Evolutionary conservation across 768 basidiomycete species (phyloP).

Genomic region (Russula abietina): DNA sequence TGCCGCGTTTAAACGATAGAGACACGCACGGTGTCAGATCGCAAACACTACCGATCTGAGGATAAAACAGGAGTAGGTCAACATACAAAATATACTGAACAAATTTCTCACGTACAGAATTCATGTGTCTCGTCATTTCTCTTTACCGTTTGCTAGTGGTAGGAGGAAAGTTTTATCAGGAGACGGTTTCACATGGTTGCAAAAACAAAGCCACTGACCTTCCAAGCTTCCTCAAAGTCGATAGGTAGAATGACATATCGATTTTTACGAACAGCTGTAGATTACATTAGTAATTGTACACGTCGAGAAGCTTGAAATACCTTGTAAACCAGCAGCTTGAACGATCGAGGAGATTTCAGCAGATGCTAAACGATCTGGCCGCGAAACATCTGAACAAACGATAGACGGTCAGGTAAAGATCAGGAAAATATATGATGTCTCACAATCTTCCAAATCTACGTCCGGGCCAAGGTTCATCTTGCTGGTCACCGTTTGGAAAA

Average conservation of each 20-base stretch:
- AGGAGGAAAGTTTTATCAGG: not conserved
- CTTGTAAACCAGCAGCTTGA: constrained; percentile 96
- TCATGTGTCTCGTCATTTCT: constrained; percentile 93
- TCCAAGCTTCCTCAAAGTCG: constrained; percentile 99
- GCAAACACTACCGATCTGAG: constrained; percentile 29
- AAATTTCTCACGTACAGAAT: constrained; percentile 58
- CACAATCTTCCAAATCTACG: constrained; percentile 97
- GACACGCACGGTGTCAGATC: constrained; percentile 32
- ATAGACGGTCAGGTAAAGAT: not conserved
- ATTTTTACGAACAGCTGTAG: constrained; percentile 92
- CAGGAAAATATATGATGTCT: constrained; percentile 5
- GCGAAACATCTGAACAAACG: constrained; percentile 75
- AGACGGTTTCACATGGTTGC: constrained; percentile 35
- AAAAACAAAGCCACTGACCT: constrained; percentile 67
- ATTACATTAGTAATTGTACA: not conserved
- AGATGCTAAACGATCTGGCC: constrained; percentile 91
- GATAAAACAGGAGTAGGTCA: constrained; percentile 19
- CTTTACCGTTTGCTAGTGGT: constrained; percentile 87
- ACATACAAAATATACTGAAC: constrained; percentile 6
- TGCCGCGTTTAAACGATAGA: constrained; percentile 21
- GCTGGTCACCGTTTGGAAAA: constrained; percentile 94
- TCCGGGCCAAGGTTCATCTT: constrained; percentile 99
- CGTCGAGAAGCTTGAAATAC: constrained; percentile 33
- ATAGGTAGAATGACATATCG: constrained; percentile 94
- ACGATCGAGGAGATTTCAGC: constrained; percentile 95